Conservation (phyloP, 2,329 filamentous ascomycete species). For the Fusarium sp. region DNA sequence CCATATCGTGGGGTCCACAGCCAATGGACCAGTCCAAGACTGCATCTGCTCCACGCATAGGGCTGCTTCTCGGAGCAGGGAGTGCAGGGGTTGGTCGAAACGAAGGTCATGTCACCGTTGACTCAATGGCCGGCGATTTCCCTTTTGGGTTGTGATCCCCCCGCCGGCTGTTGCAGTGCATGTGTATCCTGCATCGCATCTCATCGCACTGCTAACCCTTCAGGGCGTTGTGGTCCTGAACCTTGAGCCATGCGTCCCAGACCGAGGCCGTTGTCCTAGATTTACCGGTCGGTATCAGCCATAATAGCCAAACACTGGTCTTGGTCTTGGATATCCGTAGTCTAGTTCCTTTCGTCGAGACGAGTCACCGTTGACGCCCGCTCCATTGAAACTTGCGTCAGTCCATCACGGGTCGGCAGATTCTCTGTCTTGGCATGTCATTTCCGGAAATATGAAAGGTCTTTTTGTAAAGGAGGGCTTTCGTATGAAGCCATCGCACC, state of each 20-base stretch:
- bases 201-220: conserved; percentile 36
- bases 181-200: conserved; percentile 6
- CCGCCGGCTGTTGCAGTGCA: conserved; percentile 23
- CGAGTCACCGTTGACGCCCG: conserved; percentile 34
- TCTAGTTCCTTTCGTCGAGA: background rate
- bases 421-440: conserved; percentile 27
- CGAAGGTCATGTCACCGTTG: conserved; percentile 43
- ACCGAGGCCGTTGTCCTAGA: conserved; percentile 38
- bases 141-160: conserved; percentile 30
- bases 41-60: conserved; percentile 48
- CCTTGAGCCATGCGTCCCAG: conserved; percentile 31
- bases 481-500: conserved; percentile 29
- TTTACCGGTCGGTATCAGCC: conserved; percentile 17
- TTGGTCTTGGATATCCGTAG: background rate
- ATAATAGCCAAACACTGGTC: conserved; percentile 18
- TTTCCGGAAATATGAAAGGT: conserved; percentile 9
- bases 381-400: conserved; percentile 32
- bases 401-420: conserved; percentile 12
- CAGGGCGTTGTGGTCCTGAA: conserved; percentile 24
- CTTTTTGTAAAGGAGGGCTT: background rate
- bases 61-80: conserved; percentile 45
- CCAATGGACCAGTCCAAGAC: conserved; percentile 39
- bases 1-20: conserved; percentile 25
- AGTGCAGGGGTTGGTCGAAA: conserved; percentile 35
- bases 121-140: conserved; percentile 48